Evolutionary conservation across 2,329 filamentous ascomycete species (phyloP).

Genomic region (Aureobasidium namibiae): DNA sequence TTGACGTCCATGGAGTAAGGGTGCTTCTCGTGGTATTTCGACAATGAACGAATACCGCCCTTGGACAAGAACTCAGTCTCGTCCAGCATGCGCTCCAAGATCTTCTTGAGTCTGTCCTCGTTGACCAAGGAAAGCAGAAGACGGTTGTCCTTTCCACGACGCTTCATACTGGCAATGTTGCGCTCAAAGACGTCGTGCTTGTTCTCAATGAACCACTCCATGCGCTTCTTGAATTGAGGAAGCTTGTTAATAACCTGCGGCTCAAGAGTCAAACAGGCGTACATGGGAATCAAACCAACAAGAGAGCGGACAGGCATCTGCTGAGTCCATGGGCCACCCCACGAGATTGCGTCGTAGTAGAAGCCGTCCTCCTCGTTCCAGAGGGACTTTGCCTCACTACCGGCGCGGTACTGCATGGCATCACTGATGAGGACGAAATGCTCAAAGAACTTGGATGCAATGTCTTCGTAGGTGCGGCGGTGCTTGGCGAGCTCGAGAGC

Average conservation of each 20-base stretch:
- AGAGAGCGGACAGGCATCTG: conserved; percentile 87
- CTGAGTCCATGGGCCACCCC: conserved; percentile 86
- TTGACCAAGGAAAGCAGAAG: conserved; percentile 84
- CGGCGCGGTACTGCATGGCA: conserved; percentile 70
- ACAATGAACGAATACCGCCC: conserved; percentile 84
- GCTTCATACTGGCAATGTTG: conserved; percentile 89
- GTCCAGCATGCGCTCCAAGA: conserved; percentile 84
- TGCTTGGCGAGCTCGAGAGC: conserved; percentile 91
- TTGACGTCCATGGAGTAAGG: conserved; percentile 96
- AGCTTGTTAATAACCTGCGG: conserved; percentile 88
- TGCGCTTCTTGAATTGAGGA: conserved; percentile 82
- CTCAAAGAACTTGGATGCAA: conserved; percentile 97
- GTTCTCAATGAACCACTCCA: conserved; percentile 92
- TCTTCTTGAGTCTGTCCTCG: conserved; percentile 83
- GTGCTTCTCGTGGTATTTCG: conserved; percentile 81
- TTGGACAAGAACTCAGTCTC: conserved; percentile 88
- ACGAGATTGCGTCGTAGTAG: conserved; percentile 97
- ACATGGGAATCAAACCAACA: conserved; percentile 87
- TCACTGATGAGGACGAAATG: conserved; percentile 98
- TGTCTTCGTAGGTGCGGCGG: conserved; percentile 87
- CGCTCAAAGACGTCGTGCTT: conserved; percentile 78
- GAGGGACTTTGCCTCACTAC: conserved; percentile 68
- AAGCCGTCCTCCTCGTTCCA: conserved; percentile 98
- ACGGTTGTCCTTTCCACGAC: conserved; percentile 81
- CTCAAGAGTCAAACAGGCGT: conserved; percentile 84